Evolutionary conservation across 2,329 filamentous ascomycete genomes (phyloP).

Genomic region (Beauveria pseudobassiana): DNA sequence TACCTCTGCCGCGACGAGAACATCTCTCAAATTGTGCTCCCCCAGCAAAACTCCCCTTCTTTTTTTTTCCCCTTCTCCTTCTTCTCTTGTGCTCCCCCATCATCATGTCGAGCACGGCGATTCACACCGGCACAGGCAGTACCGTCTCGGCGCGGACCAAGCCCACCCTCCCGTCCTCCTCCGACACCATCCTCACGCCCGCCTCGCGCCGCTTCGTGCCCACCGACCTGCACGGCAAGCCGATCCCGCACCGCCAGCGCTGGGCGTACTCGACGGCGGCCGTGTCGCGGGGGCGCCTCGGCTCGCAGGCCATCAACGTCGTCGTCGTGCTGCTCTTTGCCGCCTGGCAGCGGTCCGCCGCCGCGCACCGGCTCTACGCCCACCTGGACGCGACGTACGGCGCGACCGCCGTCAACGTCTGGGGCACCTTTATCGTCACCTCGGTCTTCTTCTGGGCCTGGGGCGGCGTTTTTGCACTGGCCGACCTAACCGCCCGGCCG

Average conservation of each 20-base stretch:
- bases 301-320: not conserved
- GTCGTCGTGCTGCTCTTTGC: conserved; percentile 9
- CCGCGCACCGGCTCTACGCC: conserved; percentile 11
- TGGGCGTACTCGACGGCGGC: conserved; percentile 13
- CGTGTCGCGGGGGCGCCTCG: not conserved
- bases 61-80: no score
- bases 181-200: not conserved
- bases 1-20: no score
- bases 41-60: no score
- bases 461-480: conserved; percentile 27
- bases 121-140: not conserved
- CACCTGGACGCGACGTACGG: conserved; percentile 16
- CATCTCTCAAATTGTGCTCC: no score
- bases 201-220: conserved; percentile 11
- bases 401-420: conserved; percentile 25
- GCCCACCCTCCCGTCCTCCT: not conserved
- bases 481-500: conserved; percentile 31
- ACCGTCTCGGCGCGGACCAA: not conserved
- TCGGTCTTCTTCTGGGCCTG: conserved; percentile 34
- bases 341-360: conserved; percentile 10
- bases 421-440: conserved; percentile 29
- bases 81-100: no score
- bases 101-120: conserved; percentile 5
- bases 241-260: conserved; percentile 13
- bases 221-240: conserved; percentile 10